phyloP scores from a whole-genome alignment of 2,329 filamentous ascomycete genomes.

The Fusarium staphyleae region DNA sequence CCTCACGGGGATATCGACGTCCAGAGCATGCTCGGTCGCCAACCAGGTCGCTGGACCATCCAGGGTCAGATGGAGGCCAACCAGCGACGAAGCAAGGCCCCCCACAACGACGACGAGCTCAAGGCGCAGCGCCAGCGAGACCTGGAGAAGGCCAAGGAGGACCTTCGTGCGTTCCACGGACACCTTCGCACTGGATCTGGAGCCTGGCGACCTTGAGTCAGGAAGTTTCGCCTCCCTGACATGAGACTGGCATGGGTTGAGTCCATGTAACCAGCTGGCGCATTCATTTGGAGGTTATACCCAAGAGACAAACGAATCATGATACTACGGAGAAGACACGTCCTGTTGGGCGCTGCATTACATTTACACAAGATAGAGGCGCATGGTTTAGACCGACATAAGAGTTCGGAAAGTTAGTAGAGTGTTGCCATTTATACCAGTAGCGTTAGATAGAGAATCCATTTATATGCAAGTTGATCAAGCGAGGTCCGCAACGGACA shows the following conservation, averaged over 20 bases:
- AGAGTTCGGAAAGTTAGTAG: neutral
- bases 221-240: neutral
- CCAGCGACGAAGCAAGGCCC: constrained; percentile 38
- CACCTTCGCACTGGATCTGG: constrained; percentile 22
- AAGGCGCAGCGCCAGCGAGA: constrained; percentile 49
- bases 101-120: constrained; percentile 37
- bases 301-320: constrained; percentile 33
- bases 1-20: constrained; percentile 51
- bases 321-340: constrained; percentile 33
- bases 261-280: constrained; percentile 21
- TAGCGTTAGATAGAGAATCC: constrained; percentile 9
- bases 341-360: constrained; percentile 10
- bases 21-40: constrained; percentile 52
- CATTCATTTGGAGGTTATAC: constrained; percentile 34
- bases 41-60: constrained; percentile 53
- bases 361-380: neutral
- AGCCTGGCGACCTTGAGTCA: constrained; percentile 8
- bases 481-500: constrained; percentile 48
- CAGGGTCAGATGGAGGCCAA: constrained; percentile 47
- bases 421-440: constrained; percentile 25
- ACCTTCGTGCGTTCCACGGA: constrained; percentile 52
- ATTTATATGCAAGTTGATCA: constrained; percentile 14
- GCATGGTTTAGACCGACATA: constrained; percentile 1
- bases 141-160: constrained; percentile 56
- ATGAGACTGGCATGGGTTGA: neutral